Base-by-base conservation (phyloP, 768 basidiomycete genomes). In the Hericium coralloides region DNA sequence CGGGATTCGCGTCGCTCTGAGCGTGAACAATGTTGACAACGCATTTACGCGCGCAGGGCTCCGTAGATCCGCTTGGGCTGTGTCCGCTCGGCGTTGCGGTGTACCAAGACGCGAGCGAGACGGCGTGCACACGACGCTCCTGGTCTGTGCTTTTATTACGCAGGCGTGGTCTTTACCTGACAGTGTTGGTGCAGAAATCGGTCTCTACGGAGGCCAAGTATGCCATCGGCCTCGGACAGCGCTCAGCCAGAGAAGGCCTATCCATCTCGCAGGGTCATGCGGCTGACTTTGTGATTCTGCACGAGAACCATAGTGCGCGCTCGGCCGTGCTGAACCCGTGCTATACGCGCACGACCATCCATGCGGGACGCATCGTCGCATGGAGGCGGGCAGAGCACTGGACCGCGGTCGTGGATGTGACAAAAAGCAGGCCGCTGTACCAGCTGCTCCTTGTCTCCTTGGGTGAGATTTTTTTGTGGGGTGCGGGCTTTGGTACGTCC, bases 1-100 rank as follows among this genome's bases (percentile, higher is more conserved):
- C 64, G 73, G 76, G 12, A 58, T 84, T 31, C 70, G 74, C 48
- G 69, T 81, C 54, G 81, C 80, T 54, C 75, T 83, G 75, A 73
- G 78, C 55, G 79, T 85, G 38, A 84, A 85, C 68, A 84, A 85
- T 63, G 76, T 84, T 62, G 79, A 78, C 60, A 87, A 86, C 61
- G 79, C 81, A 31, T 87, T 85, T 66, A 85, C 80, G 38, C 85
- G n/a, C 84, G 41, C 84, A 86, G 69, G 85, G 84, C 53, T 77
- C 76, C 25, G 65, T 80, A 47, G 84, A 84, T 70, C 83, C 84
- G 9, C 69, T 87, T n/a, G 72, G 75, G 5, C 68, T 86, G 54
- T 79, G 81, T 52, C 74, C 79, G 38, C 75, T 86, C 48, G 82
- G 79, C 18, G 78, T 82, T 12, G 79, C 76, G 2, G 60, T 84